Base-by-base conservation (phyloP, 495 filamentous ascomycete genomes). In the Gamarada debralockiae region DNA sequence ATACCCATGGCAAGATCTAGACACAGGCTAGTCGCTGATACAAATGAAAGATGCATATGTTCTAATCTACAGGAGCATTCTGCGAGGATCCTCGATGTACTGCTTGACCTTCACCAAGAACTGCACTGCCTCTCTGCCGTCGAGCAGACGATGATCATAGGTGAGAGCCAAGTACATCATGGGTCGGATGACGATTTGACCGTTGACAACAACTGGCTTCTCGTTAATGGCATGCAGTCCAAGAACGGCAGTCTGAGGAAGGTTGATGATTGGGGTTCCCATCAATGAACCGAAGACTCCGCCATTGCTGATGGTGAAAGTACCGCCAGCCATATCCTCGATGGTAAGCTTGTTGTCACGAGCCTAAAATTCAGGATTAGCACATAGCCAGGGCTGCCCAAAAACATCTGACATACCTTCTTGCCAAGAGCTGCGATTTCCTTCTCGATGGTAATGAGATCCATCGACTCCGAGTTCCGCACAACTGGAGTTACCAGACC, bases 81-180 rank as follows among this genome's bases (percentile, higher is more conserved):
- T 85, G 33, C 90, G 75, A 8, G 93, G 93, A 65, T 98, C 95
- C 73, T 98, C 93, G 62, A 98, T 97, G 69, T 92, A 97, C 66
- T 97, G 88, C 79, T 96, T 96, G 64, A 97, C 84, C 84, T 96
- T 97, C 39, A 98, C 86, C 57, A 98, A 75, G 80, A 98, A 98
- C 53, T 92, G 95, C 23, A 96, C 91, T 12, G 91, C 95, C 74
- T 98, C 93, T 61, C 93, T 83, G 22, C 93, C 95, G 68, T 97
- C 95, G 22, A 98, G 75, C 33, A 97, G 80, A 57, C 93, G 86
- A 70, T 98, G 93, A 64, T 98, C 93, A 66, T 98, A 98, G 14
- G 93, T 98, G 45, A 98, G 80, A 36, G 93, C 95, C 36, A 98
- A 82, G 59, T 95, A 97, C 93, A 98, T 98, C 90, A 98, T 97